These are phyloP conservation scores for Exserohilum turcica DNA, from an alignment of 2,329 filamentous ascomycete genomes.

Conservation along the genomic window DNA sequence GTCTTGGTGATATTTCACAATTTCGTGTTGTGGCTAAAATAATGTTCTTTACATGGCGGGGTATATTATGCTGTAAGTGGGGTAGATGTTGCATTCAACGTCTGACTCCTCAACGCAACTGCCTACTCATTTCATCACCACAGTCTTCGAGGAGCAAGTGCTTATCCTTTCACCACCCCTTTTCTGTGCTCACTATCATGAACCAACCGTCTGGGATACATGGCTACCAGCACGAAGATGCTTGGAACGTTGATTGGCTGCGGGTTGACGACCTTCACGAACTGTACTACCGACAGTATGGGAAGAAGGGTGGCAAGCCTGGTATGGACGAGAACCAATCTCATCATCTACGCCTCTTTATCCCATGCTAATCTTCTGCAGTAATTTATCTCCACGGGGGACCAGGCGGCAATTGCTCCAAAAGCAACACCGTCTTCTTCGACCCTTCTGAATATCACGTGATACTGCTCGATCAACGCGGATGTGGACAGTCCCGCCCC, in stretches of 20 bases:
- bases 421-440: conserved; percentile 51
- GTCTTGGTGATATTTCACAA: neutral
- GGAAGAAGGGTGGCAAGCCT: conserved; percentile 46
- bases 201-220: conserved; percentile 15
- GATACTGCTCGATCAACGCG: conserved; percentile 56
- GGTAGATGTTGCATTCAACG: conserved; percentile 9
- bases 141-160: neutral
- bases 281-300: conserved; percentile 50
- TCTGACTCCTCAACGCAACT: conserved; percentile 11
- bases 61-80: conserved; percentile 13
- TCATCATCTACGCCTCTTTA: neutral
- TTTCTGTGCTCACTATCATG: conserved; percentile 8
- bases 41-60: conserved; percentile 12
- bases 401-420: conserved; percentile 47
- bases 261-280: conserved; percentile 43
- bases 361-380: conserved; percentile 4
- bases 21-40: neutral
- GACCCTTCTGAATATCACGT: conserved; percentile 53
- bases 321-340: conserved; percentile 25
- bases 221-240: conserved; percentile 42
- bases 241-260: conserved; percentile 43
- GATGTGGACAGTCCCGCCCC: conserved; percentile 53
- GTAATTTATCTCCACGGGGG: conserved; percentile 55
- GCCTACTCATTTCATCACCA: neutral
- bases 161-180: neutral